Conservation (phyloP, 768 basidiomycete genomes). For the Trametes coccinea region DNA sequence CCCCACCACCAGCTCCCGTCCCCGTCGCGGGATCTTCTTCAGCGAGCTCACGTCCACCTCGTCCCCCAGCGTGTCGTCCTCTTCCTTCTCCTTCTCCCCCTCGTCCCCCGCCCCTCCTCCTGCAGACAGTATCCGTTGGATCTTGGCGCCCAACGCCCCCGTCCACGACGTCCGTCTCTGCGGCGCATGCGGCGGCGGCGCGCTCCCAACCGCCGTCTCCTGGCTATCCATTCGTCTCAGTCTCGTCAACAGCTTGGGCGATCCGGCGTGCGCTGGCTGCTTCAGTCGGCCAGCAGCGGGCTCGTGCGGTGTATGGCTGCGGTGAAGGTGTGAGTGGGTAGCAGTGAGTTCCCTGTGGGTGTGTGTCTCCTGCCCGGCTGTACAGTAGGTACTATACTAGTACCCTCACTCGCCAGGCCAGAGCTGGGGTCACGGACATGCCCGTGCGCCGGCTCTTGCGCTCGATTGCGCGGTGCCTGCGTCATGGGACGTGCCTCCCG, state of each 20-base stretch:
- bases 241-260: conserved; percentile 17
- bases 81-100: not conserved
- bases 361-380: not conserved
- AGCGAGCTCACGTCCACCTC: conserved; percentile 13
- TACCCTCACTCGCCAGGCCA: not conserved
- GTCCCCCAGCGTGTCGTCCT: conserved; percentile 4
- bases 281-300: not conserved
- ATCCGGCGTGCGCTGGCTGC: not conserved
- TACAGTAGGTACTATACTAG: conserved; percentile 10
- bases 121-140: conserved; percentile 12
- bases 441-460: conserved; percentile 22
- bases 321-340: not conserved
- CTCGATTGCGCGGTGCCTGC: conserved; percentile 21
- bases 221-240: conserved; percentile 10
- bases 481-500: conserved; percentile 22
- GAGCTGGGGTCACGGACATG: conserved; percentile 4
- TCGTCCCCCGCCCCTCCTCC: conserved; percentile 2
- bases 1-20: conserved; percentile 15
- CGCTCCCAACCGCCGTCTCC: conserved; percentile 2
- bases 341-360: not conserved
- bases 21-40: not conserved
- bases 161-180: conserved; percentile 19
- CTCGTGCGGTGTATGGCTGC: not conserved
- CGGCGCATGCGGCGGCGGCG: not conserved
- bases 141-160: conserved; percentile 20